Base-by-base conservation (phyloP, 106 monocot genomes). In the Platanthera zijinensis region DNA sequence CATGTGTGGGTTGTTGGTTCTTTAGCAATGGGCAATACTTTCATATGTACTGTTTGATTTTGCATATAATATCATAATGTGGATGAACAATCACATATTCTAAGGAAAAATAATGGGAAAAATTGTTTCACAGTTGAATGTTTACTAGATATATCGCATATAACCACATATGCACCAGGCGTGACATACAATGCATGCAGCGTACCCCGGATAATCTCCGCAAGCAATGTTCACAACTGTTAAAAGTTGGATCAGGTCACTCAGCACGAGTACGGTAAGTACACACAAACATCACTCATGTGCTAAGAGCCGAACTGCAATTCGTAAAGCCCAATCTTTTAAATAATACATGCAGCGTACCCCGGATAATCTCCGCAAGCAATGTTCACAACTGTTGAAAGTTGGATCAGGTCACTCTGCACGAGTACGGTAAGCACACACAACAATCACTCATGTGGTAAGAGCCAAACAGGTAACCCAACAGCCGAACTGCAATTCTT, bases 31-130 rank as follows among this genome's bases (percentile, higher is more conserved):
- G 39, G 39, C 39, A 39, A 39, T 0, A 66, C 32, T 30, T 66
- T 30, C 66, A 66, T 66, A 66, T 61, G 8, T 66, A 30, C 32
- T 66, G 32, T 66, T 66, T 66, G 32, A 61, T 30, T 32, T 66
- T 30, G 12, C 32, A 4, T 66, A 32, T 32, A 32, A 11, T 66
- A 66, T 66, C 66, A 66, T 32, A 66, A 66, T 66, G 66, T 66
- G 2, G 56, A 63, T 8, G 22, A 63, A 25, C 62, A 63, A 63
- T 21, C 62, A 63, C 62, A 22, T 10, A 53, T 63, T 63, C 62
- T 62, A 22, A 25, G 5, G 30, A 18, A 66, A 25, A 19, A 66
- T 66, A 30, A 30, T 66, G 25, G 32, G 30, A 11, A 66, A 8
- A 66, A 10, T 39, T 39, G 39, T 39, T 39, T 39, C 39, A 39